Base-by-base conservation (phyloP, 2,329 filamentous ascomycete species). In the Emericellopsis cladophorae region DNA sequence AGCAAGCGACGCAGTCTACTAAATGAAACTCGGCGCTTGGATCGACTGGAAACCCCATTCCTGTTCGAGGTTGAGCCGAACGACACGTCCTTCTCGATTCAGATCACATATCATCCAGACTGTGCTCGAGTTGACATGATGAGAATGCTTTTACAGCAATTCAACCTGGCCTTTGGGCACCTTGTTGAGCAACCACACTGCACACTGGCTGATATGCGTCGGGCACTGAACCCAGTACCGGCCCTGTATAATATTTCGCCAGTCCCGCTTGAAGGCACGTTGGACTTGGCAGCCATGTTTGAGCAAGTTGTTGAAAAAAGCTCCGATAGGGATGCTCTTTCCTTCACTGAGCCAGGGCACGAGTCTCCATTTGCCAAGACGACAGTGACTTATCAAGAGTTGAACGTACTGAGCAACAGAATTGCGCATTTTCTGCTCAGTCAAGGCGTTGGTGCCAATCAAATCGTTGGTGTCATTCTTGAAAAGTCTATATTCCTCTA, bases 401-500 rank as follows among this genome's bases (percentile, higher is more conserved):
- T 95, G 5, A 83, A 89, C 51, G 49, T 49, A 2, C 61, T 60
- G 34, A 76, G 83, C 1, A 88, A 89, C 49, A 60, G 55, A 34
- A 62, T 90, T 40, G 84, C 80, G 1, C 52, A 51, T 40, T 53
- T 67, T 44, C 57, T 94, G 1, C 49, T 64, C 8, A 49, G 62
- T 4, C 53, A 60, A 1, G 70, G 71, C 0, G 62, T 71, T 0
- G 45, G 56, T 1, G 57, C 67, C 1, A 73, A 78, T 7, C 66
- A 76, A 14, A 61, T 85, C 9, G 65, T 93, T n/a, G 79, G 79
- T 29, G 73, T 94, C 36, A 67, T 81, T 36, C 80, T 93, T 73
- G 75, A 89, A 18, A 93, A 92, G 54, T 89, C 81, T 0, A 56
- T 77, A 1, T 58, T 77, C 22, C 61, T 93, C 1, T 94, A 94